These are phyloP conservation scores for Cladorrhinum sp. DNA, from an alignment of 2,329 filamentous ascomycete genomes.

Conservation along the genomic window DNA sequence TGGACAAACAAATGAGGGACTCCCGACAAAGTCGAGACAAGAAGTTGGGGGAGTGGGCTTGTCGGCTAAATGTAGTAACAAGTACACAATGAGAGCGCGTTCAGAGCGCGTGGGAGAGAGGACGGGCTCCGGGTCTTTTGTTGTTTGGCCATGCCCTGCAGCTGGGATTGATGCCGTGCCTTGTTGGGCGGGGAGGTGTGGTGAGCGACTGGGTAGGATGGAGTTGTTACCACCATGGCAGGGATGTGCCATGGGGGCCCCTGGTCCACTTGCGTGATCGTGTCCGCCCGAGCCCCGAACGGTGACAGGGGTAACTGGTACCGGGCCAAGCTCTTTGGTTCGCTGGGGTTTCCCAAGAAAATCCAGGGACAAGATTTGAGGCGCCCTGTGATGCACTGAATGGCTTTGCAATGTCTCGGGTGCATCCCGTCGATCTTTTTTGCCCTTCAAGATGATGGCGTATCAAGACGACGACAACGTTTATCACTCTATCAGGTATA, in stretches of 20 bases:
- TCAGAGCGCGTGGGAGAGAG: constrained; percentile 18
- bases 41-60: constrained; percentile 15
- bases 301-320: constrained; percentile 1
- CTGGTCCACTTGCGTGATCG: constrained; percentile 13
- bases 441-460: background rate
- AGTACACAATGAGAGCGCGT: constrained; percentile 12
- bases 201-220: constrained; percentile 6
- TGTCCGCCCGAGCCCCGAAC: constrained; percentile 9
- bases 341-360: background rate
- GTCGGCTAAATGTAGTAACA: constrained; percentile 24
- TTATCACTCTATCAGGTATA: no score
- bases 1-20: constrained; percentile 2
- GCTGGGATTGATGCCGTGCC: constrained; percentile 18
- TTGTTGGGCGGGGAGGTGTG: constrained; percentile 13
- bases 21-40: constrained; percentile 11
- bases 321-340: background rate
- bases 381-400: constrained; percentile 5
- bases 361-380: constrained; percentile 11
- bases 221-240: constrained; percentile 8
- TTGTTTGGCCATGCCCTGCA: constrained; percentile 19
- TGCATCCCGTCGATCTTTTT: background rate
- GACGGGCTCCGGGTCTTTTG: constrained; percentile 7
- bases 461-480: background rate
- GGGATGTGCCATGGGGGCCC: constrained; percentile 9
- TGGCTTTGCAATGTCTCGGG: background rate